These are phyloP conservation scores for Candida nanaspora DNA, from an alignment of 805 yeast genomes.

Conservation along the genomic window DNA sequence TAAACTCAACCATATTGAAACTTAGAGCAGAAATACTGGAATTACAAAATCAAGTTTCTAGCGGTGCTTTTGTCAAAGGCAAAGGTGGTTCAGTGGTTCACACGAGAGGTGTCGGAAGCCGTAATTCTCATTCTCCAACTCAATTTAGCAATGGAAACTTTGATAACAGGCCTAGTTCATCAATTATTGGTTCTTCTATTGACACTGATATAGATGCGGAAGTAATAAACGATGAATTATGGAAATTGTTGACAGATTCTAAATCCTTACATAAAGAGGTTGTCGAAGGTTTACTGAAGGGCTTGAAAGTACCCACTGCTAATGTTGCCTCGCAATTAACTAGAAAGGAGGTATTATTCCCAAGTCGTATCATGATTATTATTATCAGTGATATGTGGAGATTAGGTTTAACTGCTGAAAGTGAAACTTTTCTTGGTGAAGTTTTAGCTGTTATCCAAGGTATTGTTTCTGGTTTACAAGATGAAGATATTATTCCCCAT, in stretches of 20 bases:
- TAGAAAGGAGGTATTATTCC: slow-evolving; percentile 88
- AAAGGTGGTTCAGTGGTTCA: no score
- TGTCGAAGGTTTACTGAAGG: slow-evolving; percentile 78
- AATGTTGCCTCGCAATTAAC: slow-evolving; percentile 78
- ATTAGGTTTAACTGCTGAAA: slow-evolving; percentile 84
- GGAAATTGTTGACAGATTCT: slow-evolving; percentile 63
- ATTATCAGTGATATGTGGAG: slow-evolving; percentile 98
- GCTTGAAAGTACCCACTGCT: slow-evolving; percentile 78
- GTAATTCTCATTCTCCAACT: slow-evolving; percentile 8
- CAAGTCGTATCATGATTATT: slow-evolving; percentile 89
- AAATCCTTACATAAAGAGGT: slow-evolving; percentile 72
- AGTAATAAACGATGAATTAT: slow-evolving; percentile 70
- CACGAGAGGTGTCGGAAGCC: no score
- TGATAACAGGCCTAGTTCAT: slow-evolving; percentile 52
- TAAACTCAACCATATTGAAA: slow-evolving; percentile 53
- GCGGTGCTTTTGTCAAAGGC: slow-evolving; percentile 3
- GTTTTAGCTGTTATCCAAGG: slow-evolving; percentile 82
- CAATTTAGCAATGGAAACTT: slow-evolving; percentile 19
- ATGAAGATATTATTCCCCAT: slow-evolving; percentile 79
- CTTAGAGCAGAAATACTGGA: slow-evolving; percentile 34
- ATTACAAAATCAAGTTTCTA: slow-evolving; percentile 22
- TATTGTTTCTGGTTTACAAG: slow-evolving; percentile 70
- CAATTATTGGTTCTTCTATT: slow-evolving; percentile 44
- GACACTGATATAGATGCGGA: slow-evolving; percentile 45
- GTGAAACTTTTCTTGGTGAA: slow-evolving; percentile 86